phyloP scores from a whole-genome alignment of 2,329 filamentous ascomycete species.

The Microcera coccophila region DNA sequence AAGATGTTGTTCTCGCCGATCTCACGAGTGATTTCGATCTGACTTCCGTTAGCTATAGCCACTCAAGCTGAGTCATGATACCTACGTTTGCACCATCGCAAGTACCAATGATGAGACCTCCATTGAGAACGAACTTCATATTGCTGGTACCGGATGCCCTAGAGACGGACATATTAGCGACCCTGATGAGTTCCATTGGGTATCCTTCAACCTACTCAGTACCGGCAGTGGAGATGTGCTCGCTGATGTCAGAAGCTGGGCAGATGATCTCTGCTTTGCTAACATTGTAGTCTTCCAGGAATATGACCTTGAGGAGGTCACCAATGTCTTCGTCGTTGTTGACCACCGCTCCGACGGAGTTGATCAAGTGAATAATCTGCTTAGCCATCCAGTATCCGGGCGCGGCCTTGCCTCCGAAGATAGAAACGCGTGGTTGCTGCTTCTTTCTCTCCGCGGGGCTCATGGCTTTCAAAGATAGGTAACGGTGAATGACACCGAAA shows the following conservation, averaged over 20 bases:
- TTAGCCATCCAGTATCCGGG: slow-evolving; percentile 99
- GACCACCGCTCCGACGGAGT: slow-evolving; percentile 82
- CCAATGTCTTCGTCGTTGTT: slow-evolving; percentile 92
- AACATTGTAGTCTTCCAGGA: slow-evolving; percentile 97
- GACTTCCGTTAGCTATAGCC: slow-evolving; percentile 6
- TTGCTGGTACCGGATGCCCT: slow-evolving; percentile 82
- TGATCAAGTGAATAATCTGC: slow-evolving; percentile 95
- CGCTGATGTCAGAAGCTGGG: slow-evolving; percentile 91
- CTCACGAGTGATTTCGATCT: slow-evolving; percentile 96
- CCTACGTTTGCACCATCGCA: slow-evolving; percentile 95
- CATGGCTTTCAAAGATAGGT: slow-evolving; percentile 84
- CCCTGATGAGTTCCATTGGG: not conserved
- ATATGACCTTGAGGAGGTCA: slow-evolving; percentile 93
- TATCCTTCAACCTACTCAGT: slow-evolving; percentile 61
- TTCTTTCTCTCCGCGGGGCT: slow-evolving; percentile 80
- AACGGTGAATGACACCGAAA: slow-evolving; percentile 94
- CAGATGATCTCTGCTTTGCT: slow-evolving; percentile 98
- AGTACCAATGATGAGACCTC: slow-evolving; percentile 94
- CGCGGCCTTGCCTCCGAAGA: slow-evolving; percentile 96
- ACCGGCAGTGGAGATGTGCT: slow-evolving; percentile 97
- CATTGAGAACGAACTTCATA: slow-evolving; percentile 99
- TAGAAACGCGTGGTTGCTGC: slow-evolving; percentile 80
- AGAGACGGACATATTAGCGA: slow-evolving; percentile 12
- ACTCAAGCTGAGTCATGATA: slow-evolving; percentile 13
- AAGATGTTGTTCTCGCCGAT: slow-evolving; percentile 97